phyloP scores from a whole-genome alignment of 306 rosid genomes.

The Phaseolus lunatus region DNA sequence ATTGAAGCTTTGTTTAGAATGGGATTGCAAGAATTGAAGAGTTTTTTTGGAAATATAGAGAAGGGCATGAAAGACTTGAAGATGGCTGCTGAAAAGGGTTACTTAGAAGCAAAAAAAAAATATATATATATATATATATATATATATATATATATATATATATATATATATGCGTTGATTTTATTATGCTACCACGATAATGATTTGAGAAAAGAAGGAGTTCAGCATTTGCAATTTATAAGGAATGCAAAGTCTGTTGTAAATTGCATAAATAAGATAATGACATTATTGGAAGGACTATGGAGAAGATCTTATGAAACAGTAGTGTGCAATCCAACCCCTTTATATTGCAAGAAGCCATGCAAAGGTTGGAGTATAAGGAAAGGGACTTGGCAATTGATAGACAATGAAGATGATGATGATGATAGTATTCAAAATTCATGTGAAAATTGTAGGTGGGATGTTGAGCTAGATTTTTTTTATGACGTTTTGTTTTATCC shows the following conservation, averaged over 20 bases:
- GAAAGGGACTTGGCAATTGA: no score
- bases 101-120: constrained; percentile 42
- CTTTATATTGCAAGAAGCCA: not conserved
- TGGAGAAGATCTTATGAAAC: not conserved
- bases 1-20: constrained; percentile 33
- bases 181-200: not conserved
- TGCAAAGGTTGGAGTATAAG: no score
- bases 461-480: no score
- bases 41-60: no score
- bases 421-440: no score
- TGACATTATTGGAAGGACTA: not conserved
- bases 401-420: no score
- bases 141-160: no score
- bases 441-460: no score
- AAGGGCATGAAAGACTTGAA: constrained; percentile 20
- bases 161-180: constrained; percentile 46
- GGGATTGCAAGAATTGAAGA: constrained; percentile 4
- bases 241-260: constrained; percentile 22
- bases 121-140: no score
- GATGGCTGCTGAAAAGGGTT: constrained; percentile 25
- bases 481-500: no score
- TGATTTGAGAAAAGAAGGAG: constrained; percentile 26
- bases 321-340: not conserved
- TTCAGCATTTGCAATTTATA: constrained; percentile 2
- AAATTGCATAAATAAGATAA: constrained; percentile 30